Base-by-base conservation (phyloP, 768 basidiomycete genomes). In the Suillus subaureus region DNA sequence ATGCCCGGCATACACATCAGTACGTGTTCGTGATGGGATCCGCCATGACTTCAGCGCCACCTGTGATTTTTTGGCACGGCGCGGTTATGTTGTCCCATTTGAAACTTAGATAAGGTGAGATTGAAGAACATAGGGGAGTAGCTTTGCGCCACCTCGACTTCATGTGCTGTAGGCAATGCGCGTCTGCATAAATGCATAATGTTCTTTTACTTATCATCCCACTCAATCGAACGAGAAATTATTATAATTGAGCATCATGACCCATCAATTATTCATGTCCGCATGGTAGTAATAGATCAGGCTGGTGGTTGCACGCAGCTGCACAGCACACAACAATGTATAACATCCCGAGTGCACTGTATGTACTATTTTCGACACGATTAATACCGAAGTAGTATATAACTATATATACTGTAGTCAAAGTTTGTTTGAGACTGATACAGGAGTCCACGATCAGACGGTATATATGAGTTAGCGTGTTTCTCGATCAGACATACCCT, bases 251-350 rank as follows among this genome's bases (percentile, higher is more conserved):
- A 39, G 18, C 26, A 16, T 40, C 16, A 18, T 58, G 57, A 58
- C 11, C n/a, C 26, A 40, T 60, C 40, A 60, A 42, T 58, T 18
- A 23, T 60, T 60, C 58, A 60, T 42, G 58, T 60, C 58, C 58
- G 40, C 28, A 26, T 13, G 26, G 26, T 60, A 58, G 57, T 40
- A 21, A 42, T 60, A 31, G 26, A 58, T 58, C 37, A 21, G 18
- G 18, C 26, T 28, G 57, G 23, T 40, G 39, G 18, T 12, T 39
- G 57, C 21, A 18, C 39, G 39, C 39, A 60, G 39, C 39, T 26
- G 40, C 40, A 28, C 58, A 60, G 39, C 39, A 42, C 26, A 21
- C 23, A 21, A 42, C 39, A 31, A 60, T 7, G 37, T 58, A 58
- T 39, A 40, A 58, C n/a, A 23, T 57, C 21, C 12, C 13, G 12